Conservation (phyloP, 306 rosid species). For the Vicia sativa region DNA sequence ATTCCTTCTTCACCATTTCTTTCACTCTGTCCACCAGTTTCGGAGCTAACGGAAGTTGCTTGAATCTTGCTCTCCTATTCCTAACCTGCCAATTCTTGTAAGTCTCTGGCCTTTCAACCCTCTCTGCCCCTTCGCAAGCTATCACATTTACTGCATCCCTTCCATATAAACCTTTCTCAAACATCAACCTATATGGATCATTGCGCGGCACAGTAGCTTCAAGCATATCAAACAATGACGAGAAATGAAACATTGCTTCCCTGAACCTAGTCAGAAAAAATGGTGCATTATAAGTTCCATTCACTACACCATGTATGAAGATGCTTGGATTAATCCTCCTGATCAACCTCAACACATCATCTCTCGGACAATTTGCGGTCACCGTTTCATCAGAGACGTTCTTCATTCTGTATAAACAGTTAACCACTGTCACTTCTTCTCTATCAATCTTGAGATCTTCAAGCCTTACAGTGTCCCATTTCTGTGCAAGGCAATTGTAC, state of each 20-base stretch:
- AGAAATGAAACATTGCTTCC: conserved; percentile 78
- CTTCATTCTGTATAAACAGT: conserved; percentile 65
- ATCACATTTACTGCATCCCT: conserved; percentile 69
- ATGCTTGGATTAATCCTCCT: conserved; percentile 69
- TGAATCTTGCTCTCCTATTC: conserved; percentile 74
- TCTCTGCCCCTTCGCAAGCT: conserved; percentile 79
- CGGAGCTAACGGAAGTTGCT: conserved; percentile 58
- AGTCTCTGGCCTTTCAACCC: conserved; percentile 85
- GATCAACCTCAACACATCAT: conserved; percentile 62
- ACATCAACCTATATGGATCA: conserved; percentile 55
- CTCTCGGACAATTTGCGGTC: conserved; percentile 60
- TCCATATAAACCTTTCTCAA: conserved; percentile 67
- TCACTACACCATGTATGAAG: conserved; percentile 67
- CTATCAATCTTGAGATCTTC: conserved; percentile 65
- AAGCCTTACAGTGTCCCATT: conserved; percentile 63
- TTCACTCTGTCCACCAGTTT: conserved; percentile 54
- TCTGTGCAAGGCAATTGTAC: conserved; percentile 62
- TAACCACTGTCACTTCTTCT: conserved; percentile 57
- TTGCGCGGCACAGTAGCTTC: conserved; percentile 63
- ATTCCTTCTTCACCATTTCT: conserved; percentile 58
- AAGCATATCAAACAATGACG: conserved; percentile 73
- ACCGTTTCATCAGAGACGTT: conserved; percentile 65
- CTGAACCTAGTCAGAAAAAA: conserved; percentile 72
- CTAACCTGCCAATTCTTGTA: conserved; percentile 86
- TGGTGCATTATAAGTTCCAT: conserved; percentile 76